phyloP scores from a whole-genome alignment of 2,329 filamentous ascomycete species.

The Curvularia spicifera region DNA sequence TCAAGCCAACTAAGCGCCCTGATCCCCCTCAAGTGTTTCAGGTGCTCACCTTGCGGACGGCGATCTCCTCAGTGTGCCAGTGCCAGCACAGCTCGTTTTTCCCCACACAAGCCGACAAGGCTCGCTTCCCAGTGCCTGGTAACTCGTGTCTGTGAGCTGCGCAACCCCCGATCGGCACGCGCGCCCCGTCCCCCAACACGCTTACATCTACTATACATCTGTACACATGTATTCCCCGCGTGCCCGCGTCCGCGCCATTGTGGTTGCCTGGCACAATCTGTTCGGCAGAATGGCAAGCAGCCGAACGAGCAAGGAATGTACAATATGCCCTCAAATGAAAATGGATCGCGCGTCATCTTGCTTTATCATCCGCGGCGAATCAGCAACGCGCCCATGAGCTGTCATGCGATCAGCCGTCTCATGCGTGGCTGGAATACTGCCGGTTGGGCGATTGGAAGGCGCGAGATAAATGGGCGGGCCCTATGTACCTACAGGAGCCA shows the following conservation, averaged over 20 bases:
- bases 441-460: conserved; percentile 33
- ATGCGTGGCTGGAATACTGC: conserved; percentile 39
- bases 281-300: background rate
- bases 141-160: background rate
- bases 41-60: background rate
- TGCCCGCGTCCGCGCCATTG: too few species aligned
- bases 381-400: conserved; percentile 2
- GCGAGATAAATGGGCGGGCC: background rate
- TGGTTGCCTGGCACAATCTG: background rate
- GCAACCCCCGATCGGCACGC: background rate
- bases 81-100: conserved; percentile 11
- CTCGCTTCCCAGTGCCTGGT: background rate
- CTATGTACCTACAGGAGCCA: conserved; percentile 27
- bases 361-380: conserved; percentile 6
- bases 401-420: conserved; percentile 21
- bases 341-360: background rate
- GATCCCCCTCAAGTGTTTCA: conserved; percentile 26
- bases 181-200: background rate
- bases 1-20: conserved; percentile 13
- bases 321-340: background rate
- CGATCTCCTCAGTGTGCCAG: background rate
- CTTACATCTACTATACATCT: background rate
- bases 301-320: background rate
- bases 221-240: background rate
- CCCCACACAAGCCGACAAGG: conserved; percentile 1